phyloP scores from a whole-genome alignment of 2,329 filamentous ascomycete species.

The Lecanoromycetidae sp. region DNA sequence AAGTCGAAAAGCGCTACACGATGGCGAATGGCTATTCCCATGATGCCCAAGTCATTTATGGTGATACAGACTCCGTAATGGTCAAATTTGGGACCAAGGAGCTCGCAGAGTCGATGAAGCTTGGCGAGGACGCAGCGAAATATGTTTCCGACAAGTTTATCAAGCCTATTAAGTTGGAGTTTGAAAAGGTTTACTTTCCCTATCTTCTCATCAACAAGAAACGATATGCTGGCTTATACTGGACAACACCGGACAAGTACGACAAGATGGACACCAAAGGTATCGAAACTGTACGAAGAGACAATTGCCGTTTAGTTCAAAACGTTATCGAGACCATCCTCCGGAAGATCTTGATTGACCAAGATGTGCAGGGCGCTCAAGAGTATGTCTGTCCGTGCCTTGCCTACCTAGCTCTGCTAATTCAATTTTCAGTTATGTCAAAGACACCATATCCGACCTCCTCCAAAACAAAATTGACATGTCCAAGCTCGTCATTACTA shows the following conservation, averaged over 20 bases:
- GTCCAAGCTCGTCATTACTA: constrained; percentile 98
- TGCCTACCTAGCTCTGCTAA: constrained; percentile 26
- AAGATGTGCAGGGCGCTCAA: constrained; percentile 79
- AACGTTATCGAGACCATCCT: constrained; percentile 95
- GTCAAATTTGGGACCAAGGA: constrained; percentile 93
- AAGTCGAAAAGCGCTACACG: constrained; percentile 79
- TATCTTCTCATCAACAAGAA: constrained; percentile 99
- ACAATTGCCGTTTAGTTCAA: constrained; percentile 91
- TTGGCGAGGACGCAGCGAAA: constrained; percentile 83
- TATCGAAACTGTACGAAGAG: constrained; percentile 93
- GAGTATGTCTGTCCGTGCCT: constrained; percentile 50
- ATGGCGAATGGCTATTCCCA: constrained; percentile 91
- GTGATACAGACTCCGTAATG: constrained; percentile 99
- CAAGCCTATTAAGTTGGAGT: constrained; percentile 96
- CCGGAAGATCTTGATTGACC: constrained; percentile 89
- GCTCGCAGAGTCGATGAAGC: constrained; percentile 76
- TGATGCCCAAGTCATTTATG: constrained; percentile 94
- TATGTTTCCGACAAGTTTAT: constrained; percentile 86
- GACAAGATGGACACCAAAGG: constrained; percentile 99
- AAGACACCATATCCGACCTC: constrained; percentile 86
- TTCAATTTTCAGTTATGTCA: constrained; percentile 61
- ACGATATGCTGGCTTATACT: constrained; percentile 93
- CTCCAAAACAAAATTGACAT: constrained; percentile 97
- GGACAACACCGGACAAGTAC: constrained; percentile 86
- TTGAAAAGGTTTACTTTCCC: constrained; percentile 97